These are phyloP conservation scores for Prasinococcaceae sp. DNA, from an alignment of 139 green algal species.

Conservation along the genomic window DNA sequence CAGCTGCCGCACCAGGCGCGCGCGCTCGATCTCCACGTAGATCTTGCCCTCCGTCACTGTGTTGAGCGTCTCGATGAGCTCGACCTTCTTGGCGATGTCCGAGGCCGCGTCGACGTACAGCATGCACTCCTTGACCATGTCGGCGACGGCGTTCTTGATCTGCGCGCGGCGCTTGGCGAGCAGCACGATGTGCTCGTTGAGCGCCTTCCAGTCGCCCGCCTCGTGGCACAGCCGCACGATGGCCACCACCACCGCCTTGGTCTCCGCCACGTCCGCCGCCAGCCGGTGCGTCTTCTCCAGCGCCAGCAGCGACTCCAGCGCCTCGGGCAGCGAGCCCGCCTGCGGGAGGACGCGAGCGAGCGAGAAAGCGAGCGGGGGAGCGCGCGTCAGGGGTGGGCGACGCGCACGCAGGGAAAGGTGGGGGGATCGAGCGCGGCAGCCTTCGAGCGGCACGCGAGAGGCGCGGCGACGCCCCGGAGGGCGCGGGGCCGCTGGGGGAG, in stretches of 20 bases:
- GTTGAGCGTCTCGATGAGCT: slow-evolving; percentile 89
- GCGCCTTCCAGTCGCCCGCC: slow-evolving; percentile 61
- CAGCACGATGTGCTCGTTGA: slow-evolving; percentile 86
- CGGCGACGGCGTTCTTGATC: slow-evolving; percentile 84
- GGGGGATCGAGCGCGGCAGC: no score
- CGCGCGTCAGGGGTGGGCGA: no score
- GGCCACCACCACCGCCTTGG: slow-evolving; percentile 52
- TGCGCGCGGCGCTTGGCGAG: slow-evolving; percentile 91
- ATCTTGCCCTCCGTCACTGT: slow-evolving; percentile 96
- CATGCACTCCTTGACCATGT: slow-evolving; percentile 81
- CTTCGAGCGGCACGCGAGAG: no score
- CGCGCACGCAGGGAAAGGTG: no score
- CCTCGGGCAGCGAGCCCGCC: slow-evolving; percentile 1
- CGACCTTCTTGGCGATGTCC: slow-evolving; percentile 50
- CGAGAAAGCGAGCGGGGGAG: no score
- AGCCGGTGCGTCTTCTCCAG: slow-evolving; percentile 71
- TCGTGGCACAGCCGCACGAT: slow-evolving; percentile 66
- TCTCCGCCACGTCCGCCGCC: slow-evolving; percentile 58
- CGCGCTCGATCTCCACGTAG: slow-evolving; percentile 97
- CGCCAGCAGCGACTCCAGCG: slow-evolving; percentile 58
- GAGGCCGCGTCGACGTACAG: slow-evolving; percentile 57
- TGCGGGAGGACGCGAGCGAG: no score
- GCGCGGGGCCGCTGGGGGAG: no score
- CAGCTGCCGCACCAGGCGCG: slow-evolving; percentile 69
- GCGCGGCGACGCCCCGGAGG: no score